Evolutionary conservation across 2,329 filamentous ascomycete genomes (phyloP).

Genomic region (Neoarthrinium moseri): DNA sequence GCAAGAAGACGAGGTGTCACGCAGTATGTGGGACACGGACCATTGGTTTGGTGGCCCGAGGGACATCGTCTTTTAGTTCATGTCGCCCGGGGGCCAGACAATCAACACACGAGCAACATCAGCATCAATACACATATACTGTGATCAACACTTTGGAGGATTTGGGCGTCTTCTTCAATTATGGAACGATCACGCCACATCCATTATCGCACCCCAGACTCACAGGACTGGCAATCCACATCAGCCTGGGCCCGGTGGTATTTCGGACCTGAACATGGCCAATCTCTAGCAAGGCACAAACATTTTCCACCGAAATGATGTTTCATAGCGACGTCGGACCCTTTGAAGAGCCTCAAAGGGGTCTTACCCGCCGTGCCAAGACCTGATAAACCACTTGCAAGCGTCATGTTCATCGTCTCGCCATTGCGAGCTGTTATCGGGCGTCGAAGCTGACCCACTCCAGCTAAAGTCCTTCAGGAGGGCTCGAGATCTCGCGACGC

Average conservation of each 20-base stretch:
- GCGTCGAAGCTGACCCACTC: neutral
- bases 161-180: too few relatives aligned
- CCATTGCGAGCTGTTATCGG: neutral
- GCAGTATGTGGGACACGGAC: too few relatives aligned
- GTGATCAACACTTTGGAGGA: too few relatives aligned
- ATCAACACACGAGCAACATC: too few relatives aligned
- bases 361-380: too few relatives aligned
- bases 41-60: too few relatives aligned
- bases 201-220: too few relatives aligned
- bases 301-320: neutral
- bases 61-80: too few relatives aligned
- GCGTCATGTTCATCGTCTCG: neutral
- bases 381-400: neutral
- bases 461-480: too few relatives aligned
- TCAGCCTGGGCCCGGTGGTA: neutral
- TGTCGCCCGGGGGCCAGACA: too few relatives aligned
- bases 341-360: neutral
- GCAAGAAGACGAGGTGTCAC: too few relatives aligned
- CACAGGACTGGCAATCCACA: neutral
- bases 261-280: neutral
- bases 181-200: too few relatives aligned
- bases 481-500: neutral
- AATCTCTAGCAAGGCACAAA: neutral
- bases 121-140: neutral
- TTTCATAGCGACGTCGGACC: neutral